Evolutionary conservation across 2,329 filamentous ascomycete genomes (phyloP).

Genomic region (Zasmidium cellare): DNA sequence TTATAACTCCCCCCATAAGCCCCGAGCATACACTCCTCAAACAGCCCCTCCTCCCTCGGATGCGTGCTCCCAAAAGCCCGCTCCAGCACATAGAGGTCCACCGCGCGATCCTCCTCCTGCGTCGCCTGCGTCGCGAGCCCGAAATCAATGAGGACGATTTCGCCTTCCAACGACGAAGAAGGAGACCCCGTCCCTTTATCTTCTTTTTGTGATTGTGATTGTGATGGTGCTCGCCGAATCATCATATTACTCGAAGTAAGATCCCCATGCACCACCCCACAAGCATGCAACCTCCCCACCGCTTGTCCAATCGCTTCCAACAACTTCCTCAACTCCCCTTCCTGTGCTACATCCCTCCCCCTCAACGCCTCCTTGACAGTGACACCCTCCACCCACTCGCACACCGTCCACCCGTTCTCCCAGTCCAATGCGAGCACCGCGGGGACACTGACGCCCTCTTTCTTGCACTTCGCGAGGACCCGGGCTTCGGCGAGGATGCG

Average conservation of each 20-base stretch:
- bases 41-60: slow-evolving; percentile 77
- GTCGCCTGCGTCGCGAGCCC: slow-evolving; percentile 79
- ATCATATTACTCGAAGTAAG: slow-evolving; percentile 98
- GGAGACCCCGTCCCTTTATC: too few species aligned
- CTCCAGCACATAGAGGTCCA: slow-evolving; percentile 94
- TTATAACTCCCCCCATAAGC: slow-evolving; percentile 76
- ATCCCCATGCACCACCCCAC: slow-evolving; percentile 92
- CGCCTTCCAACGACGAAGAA: slow-evolving; percentile 62
- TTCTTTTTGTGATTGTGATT: too few species aligned
- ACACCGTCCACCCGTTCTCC: slow-evolving; percentile 69
- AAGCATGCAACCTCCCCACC: slow-evolving; percentile 63
- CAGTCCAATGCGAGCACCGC: slow-evolving; percentile 71
- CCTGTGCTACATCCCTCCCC: slow-evolving; percentile 22
- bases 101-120: slow-evolving; percentile 88
- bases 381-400: slow-evolving; percentile 79
- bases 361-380: slow-evolving; percentile 68
- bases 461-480: slow-evolving; percentile 74
- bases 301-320: slow-evolving; percentile 37
- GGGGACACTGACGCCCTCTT: slow-evolving; percentile 79
- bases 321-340: slow-evolving; percentile 33
- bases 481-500: slow-evolving; percentile 87
- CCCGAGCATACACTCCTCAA: slow-evolving; percentile 76
- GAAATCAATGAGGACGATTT: slow-evolving; percentile 91
- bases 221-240: slow-evolving; percentile 61
- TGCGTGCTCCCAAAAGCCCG: slow-evolving; percentile 94